phyloP scores from a whole-genome alignment of 331 rosid species.

The Acacia concinna region DNA sequence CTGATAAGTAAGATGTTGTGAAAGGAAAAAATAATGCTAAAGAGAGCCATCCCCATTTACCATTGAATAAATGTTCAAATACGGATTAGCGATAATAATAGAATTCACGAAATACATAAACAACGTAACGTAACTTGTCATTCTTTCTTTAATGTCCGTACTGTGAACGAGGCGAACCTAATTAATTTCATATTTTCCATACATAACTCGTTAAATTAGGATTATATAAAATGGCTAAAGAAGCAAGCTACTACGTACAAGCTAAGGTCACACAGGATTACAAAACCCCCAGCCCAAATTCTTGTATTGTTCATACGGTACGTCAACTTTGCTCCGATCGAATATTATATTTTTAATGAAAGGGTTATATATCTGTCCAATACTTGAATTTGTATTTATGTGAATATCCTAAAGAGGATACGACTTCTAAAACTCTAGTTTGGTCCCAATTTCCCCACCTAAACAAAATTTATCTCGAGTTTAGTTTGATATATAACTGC shows the following conservation, averaged over 20 bases:
- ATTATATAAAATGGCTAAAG: not conserved
- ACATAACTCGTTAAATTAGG: not conserved
- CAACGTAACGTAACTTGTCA: not conserved
- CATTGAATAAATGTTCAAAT: not conserved
- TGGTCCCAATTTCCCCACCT: not conserved
- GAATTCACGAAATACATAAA: not conserved
- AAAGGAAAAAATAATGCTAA: not conserved
- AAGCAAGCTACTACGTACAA: not conserved
- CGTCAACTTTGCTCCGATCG: conserved; percentile 31
- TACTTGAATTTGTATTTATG: conserved; percentile 49
- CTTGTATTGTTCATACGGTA: conserved; percentile 38
- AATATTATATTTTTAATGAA: conserved; percentile 41
- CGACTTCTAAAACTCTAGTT: not conserved
- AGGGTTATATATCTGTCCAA: conserved; percentile 46
- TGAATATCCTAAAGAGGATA: not conserved
- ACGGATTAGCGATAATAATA: not conserved
- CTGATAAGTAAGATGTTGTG: not conserved
- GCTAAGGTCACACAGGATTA: not conserved
- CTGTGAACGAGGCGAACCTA: not conserved
- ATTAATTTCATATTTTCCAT: not conserved
- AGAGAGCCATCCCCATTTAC: not conserved
- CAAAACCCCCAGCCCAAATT: conserved; percentile 7
- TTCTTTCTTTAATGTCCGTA: not conserved
- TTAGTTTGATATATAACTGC: not conserved
- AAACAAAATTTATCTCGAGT: not conserved